Percentiles rank a stretch among this genome's conserved stretches.
Conservation (phyloP, 192 early-diverging fungal species). For the Mortierella hygrophila region DNA sequence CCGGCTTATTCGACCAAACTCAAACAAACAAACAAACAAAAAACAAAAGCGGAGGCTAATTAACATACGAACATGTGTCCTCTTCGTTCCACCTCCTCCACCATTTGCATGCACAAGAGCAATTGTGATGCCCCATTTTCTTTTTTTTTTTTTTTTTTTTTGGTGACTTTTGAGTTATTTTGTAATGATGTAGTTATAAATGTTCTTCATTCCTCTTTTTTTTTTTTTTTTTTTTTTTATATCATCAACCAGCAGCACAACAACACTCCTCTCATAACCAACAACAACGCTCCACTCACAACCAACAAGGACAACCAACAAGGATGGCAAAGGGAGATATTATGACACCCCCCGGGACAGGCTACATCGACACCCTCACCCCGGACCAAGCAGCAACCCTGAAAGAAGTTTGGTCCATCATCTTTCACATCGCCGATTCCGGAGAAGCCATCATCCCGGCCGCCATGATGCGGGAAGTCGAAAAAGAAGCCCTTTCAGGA, state of each 20-base stretch:
- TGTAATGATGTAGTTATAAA: no score
- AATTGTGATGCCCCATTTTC: no score
- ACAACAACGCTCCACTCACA: not conserved
- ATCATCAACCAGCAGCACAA: not conserved
- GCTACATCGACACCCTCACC: constrained; percentile 64
- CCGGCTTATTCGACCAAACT: no score
- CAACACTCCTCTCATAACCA: no score
- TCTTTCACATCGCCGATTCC: constrained; percentile 45
- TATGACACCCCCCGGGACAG: constrained; percentile 43
- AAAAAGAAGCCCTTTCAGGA: constrained; percentile 17
- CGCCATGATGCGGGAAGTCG: constrained; percentile 19
- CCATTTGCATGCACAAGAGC: no score
- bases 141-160: no score
- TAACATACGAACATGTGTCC: no score
- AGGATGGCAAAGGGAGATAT: constrained; percentile 41
- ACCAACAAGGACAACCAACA: not conserved
- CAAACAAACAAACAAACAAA: no score
- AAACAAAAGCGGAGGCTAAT: no score
- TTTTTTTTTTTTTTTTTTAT: not conserved
- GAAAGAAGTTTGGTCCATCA: constrained; percentile 65
- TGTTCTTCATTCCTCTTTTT: no score
- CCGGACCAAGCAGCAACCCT: constrained; percentile 57
- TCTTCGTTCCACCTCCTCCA: no score
- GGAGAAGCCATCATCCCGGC: constrained; percentile 21
- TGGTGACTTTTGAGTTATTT: no score